phyloP scores from a whole-genome alignment of 2,329 filamentous ascomycete genomes.

The Tricladium varicosporioides region DNA sequence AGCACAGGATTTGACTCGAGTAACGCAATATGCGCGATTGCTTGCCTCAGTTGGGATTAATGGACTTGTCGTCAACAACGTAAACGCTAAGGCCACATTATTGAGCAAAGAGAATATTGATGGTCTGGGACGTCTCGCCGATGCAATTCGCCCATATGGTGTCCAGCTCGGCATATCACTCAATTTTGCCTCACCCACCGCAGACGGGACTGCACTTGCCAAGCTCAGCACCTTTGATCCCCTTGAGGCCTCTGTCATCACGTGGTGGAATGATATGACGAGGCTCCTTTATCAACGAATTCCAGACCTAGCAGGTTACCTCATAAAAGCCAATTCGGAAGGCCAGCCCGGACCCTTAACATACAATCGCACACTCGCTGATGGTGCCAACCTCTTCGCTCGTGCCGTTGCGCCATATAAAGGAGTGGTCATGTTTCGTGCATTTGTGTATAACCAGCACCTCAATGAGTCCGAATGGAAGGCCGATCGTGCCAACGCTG shows the following conservation, averaged over 20 bases:
- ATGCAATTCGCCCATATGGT: slow-evolving; percentile 65
- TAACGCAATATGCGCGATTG: slow-evolving; percentile 61
- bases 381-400: slow-evolving; percentile 69
- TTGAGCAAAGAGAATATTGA: slow-evolving; percentile 56
- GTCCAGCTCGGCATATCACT: slow-evolving; percentile 64
- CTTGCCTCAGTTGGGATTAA: slow-evolving; percentile 66
- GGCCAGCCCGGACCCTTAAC: slow-evolving; percentile 68
- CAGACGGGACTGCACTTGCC: slow-evolving; percentile 39
- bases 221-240: slow-evolving; percentile 64
- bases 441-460: slow-evolving; percentile 65
- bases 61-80: slow-evolving; percentile 67
- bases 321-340: slow-evolving; percentile 71
- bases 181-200: slow-evolving; percentile 64
- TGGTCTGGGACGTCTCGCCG: slow-evolving; percentile 60
- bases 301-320: slow-evolving; percentile 66
- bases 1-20: slow-evolving; percentile 57
- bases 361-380: slow-evolving; percentile 67
- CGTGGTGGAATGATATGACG: slow-evolving; percentile 62
- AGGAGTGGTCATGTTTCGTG: slow-evolving; percentile 67
- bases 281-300: slow-evolving; percentile 57
- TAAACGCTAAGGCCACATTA: slow-evolving; percentile 63
- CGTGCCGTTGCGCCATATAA: slow-evolving; percentile 54
- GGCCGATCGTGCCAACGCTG: slow-evolving; percentile 67
- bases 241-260: slow-evolving; percentile 55
- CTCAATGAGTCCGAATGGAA: slow-evolving; percentile 60